Evolutionary conservation across 2,329 filamentous ascomycete genomes (phyloP), one percentile per base, ranked within the genome.

Genomic region (Pseudopyrenochaeta lycopersici): DNA sequence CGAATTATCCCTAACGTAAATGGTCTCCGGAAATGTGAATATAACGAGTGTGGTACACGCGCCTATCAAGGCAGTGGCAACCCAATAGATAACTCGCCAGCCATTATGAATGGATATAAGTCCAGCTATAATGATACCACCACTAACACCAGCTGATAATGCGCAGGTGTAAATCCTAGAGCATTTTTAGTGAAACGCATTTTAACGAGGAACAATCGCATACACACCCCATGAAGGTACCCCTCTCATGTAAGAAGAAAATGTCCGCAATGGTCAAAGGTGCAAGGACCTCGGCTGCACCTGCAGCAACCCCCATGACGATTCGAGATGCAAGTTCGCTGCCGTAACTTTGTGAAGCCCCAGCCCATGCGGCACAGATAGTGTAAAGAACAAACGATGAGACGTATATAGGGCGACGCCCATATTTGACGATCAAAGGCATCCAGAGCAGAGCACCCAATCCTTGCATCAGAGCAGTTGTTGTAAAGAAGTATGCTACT

Each of bases 231-330:
- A 84, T 84, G 72, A 81, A 87, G 56, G 81, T 83, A 7, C 86
- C 85, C 55, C 86, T 79, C 45, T 88, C 83, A 66, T 87, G 84
- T 14, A 88, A 75, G 70, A 88, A 88, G 64, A 85, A 84, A 6
- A 87, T 80, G 64, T 88, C 85, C 2, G 85, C 83, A 63, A 88
- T 87, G 46, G 88, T 81, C 30, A 82, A 80, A 1, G 85, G 85
- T 69, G 84, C 83, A 2, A 85, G 79, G 0, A 83, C 86, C 75
- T 88, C 84, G 6, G 82, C 82, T 4, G 85, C 84, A 1, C 84
- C 85, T 38, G 84, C 84, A 6, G 82, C 85, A 44, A 88, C 77
- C 0, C 85, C 85, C 65, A 86, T 87, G 4, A 88, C 73, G 6
- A 85, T 76, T 52, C 76, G 85, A 47, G 81, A 85, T 2, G 84